phyloP scores from a whole-genome alignment of 1,284 basidiomycete genomes.

The Microbotryomycetes sp. region DNA sequence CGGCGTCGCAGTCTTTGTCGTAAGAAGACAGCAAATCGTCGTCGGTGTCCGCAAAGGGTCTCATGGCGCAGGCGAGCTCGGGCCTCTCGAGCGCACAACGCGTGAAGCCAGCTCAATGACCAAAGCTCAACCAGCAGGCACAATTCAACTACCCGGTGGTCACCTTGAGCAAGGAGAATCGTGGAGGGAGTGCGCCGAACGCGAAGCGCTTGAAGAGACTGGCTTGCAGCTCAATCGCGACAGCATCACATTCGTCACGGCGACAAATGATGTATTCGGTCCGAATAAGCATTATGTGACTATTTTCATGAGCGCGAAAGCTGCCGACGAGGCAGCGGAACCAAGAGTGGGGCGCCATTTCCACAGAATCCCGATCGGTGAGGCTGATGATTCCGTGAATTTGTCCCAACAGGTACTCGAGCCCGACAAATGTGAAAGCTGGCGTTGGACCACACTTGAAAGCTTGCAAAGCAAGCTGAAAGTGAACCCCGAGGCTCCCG shows the following conservation, averaged over 20 bases:
- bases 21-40: conserved; percentile 32
- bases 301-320: conserved; percentile 35
- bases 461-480: conserved; percentile 25
- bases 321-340: conserved; percentile 2
- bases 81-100: not conserved
- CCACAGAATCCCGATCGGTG: no score
- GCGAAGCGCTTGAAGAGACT: conserved; percentile 39
- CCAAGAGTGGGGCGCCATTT: not conserved
- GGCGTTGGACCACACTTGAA: conserved; percentile 34
- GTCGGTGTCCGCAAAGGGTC: conserved; percentile 37
- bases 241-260: conserved; percentile 26
- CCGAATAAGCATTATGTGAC: conserved; percentile 38
- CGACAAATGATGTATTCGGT: conserved; percentile 20
- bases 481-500: conserved; percentile 5
- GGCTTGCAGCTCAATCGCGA: conserved; percentile 33
- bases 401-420: conserved; percentile 37
- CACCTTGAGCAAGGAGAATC: conserved; percentile 39
- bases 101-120: not conserved
- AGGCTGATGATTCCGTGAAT: no score
- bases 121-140: conserved; percentile 15
- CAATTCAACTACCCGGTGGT: conserved; percentile 36
- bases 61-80: conserved; percentile 34
- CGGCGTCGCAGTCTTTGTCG: conserved; percentile 38
- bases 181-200: conserved; percentile 35
- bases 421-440: conserved; percentile 37